Evolutionary conservation across 1,284 basidiomycete genomes (phyloP).

Genomic region (Moesziomyces globuligerus): DNA sequence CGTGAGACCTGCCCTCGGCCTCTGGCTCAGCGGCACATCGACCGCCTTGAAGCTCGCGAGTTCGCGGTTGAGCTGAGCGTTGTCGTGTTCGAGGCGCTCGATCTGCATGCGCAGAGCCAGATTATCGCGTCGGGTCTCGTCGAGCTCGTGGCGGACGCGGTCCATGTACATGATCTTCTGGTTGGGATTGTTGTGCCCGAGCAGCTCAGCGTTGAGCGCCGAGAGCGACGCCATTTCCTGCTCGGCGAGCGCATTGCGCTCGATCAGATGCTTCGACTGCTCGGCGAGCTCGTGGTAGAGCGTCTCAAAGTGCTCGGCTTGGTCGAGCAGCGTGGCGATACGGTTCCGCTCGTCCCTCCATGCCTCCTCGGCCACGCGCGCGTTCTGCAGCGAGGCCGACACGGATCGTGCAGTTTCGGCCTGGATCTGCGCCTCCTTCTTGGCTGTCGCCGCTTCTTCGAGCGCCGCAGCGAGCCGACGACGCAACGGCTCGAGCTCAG

Average conservation of each 20-base stretch:
- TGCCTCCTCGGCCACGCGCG: slow-evolving; percentile 29
- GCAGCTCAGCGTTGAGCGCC: slow-evolving; percentile 35
- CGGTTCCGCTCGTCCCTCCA: slow-evolving; percentile 37
- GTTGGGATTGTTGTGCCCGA: slow-evolving; percentile 43
- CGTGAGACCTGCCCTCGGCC: slow-evolving; percentile 35
- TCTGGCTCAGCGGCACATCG: slow-evolving; percentile 33
- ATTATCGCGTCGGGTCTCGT: slow-evolving; percentile 34
- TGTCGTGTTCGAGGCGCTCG: slow-evolving; percentile 22
- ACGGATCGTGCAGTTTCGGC: slow-evolving; percentile 26
- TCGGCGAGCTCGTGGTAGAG: slow-evolving; percentile 38
- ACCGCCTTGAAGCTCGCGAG: slow-evolving; percentile 32
- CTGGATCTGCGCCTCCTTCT: slow-evolving; percentile 18
- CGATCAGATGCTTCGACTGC: slow-evolving; percentile 32
- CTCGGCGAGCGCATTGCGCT: slow-evolving; percentile 36
- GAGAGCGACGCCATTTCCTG: slow-evolving; percentile 30
- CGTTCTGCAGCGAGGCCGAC: slow-evolving; percentile 28
- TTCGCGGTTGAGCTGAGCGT: slow-evolving; percentile 17
- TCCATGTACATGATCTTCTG: slow-evolving; percentile 54
- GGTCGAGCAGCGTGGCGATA: slow-evolving; percentile 25
- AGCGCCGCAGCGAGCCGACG: slow-evolving; percentile 16
- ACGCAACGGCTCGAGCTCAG: slow-evolving; percentile 24
- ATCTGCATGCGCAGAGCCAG: slow-evolving; percentile 18
- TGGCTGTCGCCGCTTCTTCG: slow-evolving; percentile 11
- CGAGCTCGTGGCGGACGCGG: slow-evolving; percentile 31
- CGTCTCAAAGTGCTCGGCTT: slow-evolving; percentile 20